phyloP scores from a whole-genome alignment of 139 green algal species.

The Chlorella sp. region DNA sequence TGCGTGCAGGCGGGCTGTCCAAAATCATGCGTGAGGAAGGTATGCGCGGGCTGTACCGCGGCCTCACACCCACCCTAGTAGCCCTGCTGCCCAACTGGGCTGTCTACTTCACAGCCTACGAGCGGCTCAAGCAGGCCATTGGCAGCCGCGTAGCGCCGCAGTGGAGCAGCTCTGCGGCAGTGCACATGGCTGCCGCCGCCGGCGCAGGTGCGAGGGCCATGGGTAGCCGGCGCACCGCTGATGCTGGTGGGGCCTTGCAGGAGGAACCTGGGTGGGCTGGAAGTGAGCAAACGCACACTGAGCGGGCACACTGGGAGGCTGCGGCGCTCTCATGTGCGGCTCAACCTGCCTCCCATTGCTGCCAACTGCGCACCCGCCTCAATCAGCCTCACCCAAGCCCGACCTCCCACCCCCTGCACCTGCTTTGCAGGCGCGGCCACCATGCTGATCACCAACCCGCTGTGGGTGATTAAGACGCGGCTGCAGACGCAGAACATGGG shows the following conservation, averaged over 20 bases:
- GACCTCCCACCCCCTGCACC: too few species aligned
- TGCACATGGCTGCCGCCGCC: conserved; percentile 85
- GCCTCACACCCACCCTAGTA: conserved; percentile 92
- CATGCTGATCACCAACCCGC: conserved; percentile 91
- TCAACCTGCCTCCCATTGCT: neutral
- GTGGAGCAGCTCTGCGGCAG: conserved; percentile 13
- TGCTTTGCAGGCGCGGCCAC: conserved; percentile 69
- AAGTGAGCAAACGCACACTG: too few species aligned
- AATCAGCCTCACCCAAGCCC: too few species aligned
- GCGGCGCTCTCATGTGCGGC: too few species aligned
- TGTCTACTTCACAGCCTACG: conserved; percentile 96
- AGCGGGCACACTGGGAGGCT: too few species aligned
- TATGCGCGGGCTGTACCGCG: conserved; percentile 87
- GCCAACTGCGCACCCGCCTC: too few species aligned
- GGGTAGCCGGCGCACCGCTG: neutral
- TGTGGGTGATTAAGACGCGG: conserved; percentile 98
- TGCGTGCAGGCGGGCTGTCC: conserved; percentile 69
- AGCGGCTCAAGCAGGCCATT: conserved; percentile 81
- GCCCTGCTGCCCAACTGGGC: conserved; percentile 98
- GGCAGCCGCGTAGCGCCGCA: conserved; percentile 31
- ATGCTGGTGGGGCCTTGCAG: neutral
- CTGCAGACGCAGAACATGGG: conserved; percentile 66
- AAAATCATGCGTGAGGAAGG: conserved; percentile 89
- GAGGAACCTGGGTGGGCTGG: too few species aligned
- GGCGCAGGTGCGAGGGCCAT: conserved; percentile 70